phyloP scores from a whole-genome alignment of 331 rosid species.

The Ulmus americana region DNA sequence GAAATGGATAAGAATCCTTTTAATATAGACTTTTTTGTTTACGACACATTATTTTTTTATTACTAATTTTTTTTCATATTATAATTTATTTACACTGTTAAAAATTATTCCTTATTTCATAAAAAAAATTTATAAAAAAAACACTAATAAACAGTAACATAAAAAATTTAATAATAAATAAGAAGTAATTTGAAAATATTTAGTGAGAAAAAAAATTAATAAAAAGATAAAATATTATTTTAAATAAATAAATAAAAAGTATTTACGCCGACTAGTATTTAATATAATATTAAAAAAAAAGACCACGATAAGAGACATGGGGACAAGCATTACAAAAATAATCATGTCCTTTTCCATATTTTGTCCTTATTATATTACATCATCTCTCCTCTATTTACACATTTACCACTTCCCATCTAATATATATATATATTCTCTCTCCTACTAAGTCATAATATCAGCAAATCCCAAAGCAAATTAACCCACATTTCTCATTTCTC shows the following conservation, averaged over 20 bases:
- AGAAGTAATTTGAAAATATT: no score
- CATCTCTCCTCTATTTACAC: slow-evolving; percentile 28
- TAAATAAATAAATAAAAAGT: background rate
- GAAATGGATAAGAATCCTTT: background rate
- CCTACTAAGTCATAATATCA: slow-evolving; percentile 3
- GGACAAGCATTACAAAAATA: slow-evolving; percentile 44
- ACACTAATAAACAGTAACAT: no score
- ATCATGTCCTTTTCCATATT: slow-evolving; percentile 44
- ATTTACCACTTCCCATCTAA: slow-evolving; percentile 21
- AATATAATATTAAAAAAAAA: background rate
- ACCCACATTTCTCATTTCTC: background rate
- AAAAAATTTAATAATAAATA: no score
- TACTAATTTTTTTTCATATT: no score
- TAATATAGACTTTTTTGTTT: no score
- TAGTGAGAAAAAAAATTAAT: background rate
- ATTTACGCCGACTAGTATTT: background rate
- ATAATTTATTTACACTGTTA: no score
- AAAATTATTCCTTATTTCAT: no score
- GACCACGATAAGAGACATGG: slow-evolving; percentile 36
- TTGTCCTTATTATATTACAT: slow-evolving; percentile 49
- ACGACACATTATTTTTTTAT: no score
- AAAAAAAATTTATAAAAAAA: no score
- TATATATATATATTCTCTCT: slow-evolving; percentile 31
- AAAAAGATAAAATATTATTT: background rate
- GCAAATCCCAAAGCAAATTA: slow-evolving; percentile 3